phyloP scores from a whole-genome alignment of 495 filamentous ascomycete genomes.

The Xylona heveae region DNA sequence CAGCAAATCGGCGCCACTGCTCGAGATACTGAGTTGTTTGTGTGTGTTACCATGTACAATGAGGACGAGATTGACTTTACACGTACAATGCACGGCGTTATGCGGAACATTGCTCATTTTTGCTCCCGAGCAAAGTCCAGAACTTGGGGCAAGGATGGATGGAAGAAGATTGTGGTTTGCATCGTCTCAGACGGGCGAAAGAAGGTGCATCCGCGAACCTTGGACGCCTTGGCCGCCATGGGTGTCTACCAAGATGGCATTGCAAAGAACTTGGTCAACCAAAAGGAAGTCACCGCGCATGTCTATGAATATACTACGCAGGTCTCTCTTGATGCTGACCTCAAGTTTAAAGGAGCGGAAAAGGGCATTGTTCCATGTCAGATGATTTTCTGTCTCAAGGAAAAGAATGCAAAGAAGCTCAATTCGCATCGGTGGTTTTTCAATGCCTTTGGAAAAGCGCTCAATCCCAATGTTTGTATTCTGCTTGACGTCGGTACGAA shows the following conservation, averaged over 20 bases:
- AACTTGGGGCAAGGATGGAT: slow-evolving; percentile 92
- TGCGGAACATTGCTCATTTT: slow-evolving; percentile 94
- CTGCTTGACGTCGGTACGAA: slow-evolving; percentile 90
- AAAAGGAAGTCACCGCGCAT: slow-evolving; percentile 64
- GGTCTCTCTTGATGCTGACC: slow-evolving; percentile 79
- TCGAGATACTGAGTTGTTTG: slow-evolving; percentile 93
- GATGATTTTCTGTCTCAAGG: slow-evolving; percentile 96
- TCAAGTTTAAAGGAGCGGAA: slow-evolving; percentile 98
- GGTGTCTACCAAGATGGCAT: slow-evolving; percentile 99
- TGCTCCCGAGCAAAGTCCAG: slow-evolving; percentile 79
- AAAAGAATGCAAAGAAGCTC: slow-evolving; percentile 93
- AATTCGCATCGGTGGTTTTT: slow-evolving; percentile 99
- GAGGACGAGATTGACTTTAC: slow-evolving; percentile 94
- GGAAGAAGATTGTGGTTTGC: slow-evolving; percentile 98
- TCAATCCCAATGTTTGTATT: slow-evolving; percentile 93
- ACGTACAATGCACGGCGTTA: slow-evolving; percentile 94
- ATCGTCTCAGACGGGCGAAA: slow-evolving; percentile 85
- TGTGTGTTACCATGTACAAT: slow-evolving; percentile 99
- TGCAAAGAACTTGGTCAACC: slow-evolving; percentile 94
- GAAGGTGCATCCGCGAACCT: slow-evolving; percentile 82
- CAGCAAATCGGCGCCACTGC: slow-evolving; percentile 74
- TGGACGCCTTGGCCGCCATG: slow-evolving; percentile 92
- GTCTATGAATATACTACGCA: slow-evolving; percentile 99
- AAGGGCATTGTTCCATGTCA: slow-evolving; percentile 98
- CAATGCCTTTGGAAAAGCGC: slow-evolving; percentile 83